Conservation (phyloP, 306 rosid genomes). For the Pterocarpus macrocarpus region DNA sequence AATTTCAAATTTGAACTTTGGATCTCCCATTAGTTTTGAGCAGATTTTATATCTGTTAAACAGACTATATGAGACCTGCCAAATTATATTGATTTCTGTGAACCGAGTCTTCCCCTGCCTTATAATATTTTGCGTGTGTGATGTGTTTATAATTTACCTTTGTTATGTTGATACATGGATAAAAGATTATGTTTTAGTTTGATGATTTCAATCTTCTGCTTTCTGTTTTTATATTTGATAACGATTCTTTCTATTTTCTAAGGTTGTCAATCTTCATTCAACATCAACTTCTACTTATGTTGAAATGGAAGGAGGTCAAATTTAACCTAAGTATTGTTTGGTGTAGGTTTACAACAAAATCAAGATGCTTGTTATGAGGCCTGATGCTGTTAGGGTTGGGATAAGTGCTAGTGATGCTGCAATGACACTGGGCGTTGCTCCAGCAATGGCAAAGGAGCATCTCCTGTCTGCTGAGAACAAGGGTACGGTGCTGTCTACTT, state of each 20-base stretch:
- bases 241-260: neutral
- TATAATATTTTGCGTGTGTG: neutral
- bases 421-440: conserved; percentile 88
- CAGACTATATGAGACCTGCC: neutral
- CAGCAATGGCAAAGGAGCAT: conserved; percentile 98
- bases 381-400: conserved; percentile 84
- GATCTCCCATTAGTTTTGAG: conserved; percentile 23
- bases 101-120: conserved; percentile 19
- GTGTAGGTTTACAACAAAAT: conserved; percentile 82
- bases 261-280: conserved; percentile 3
- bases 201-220: neutral
- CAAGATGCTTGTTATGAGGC: conserved; percentile 71
- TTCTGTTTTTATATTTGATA: neutral
- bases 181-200: neutral
- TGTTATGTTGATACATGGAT: too few relatives aligned
- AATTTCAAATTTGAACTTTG: neutral
- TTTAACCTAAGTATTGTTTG: conserved; percentile 41
- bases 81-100: conserved; percentile 28
- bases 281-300: conserved; percentile 26
- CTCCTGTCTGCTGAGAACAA: conserved; percentile 93
- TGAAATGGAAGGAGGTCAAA: conserved; percentile 39
- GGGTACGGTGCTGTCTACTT: conserved; percentile 57
- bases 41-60: conserved; percentile 13
- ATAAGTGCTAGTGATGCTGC: conserved; percentile 98
- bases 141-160: too few relatives aligned